phyloP scores from a whole-genome alignment of 208 protist species.

The Leishmania guyanensis region DNA sequence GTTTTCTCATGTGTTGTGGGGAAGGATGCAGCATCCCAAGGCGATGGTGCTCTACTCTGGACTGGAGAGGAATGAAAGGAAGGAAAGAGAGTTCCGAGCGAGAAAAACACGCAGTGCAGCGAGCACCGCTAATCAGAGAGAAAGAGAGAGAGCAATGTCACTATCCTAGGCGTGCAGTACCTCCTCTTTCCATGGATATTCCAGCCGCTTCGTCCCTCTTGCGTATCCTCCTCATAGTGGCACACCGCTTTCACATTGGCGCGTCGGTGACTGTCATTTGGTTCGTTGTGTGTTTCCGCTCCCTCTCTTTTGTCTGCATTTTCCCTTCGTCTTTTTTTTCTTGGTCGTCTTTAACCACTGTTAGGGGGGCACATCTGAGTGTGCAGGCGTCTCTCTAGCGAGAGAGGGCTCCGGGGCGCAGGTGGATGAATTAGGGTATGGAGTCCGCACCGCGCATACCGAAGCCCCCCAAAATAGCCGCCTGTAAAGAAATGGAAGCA shows the following conservation, averaged over 20 bases:
- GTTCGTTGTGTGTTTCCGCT: too few species aligned
- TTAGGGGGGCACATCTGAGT: neutral
- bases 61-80: neutral
- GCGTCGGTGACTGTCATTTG: neutral
- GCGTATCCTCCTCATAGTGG: neutral
- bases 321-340: neutral
- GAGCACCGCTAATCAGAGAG: neutral
- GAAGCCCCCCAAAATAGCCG: neutral
- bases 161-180: neutral
- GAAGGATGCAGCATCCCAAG: neutral
- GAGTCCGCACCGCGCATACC: too few species aligned
- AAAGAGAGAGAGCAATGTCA: neutral
- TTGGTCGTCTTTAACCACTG: neutral
- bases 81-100: neutral
- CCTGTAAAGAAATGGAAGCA: neutral
- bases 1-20: neutral
- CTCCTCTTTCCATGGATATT: neutral
- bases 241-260: neutral
- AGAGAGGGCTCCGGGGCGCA: neutral
- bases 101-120: neutral
- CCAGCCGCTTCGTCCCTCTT: neutral
- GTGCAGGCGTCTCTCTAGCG: neutral
- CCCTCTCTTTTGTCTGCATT: neutral
- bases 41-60: neutral
- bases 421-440: too few species aligned